Conservation (phyloP, 495 filamentous ascomycete species). For the Rostrohypoxylon terebratum region DNA sequence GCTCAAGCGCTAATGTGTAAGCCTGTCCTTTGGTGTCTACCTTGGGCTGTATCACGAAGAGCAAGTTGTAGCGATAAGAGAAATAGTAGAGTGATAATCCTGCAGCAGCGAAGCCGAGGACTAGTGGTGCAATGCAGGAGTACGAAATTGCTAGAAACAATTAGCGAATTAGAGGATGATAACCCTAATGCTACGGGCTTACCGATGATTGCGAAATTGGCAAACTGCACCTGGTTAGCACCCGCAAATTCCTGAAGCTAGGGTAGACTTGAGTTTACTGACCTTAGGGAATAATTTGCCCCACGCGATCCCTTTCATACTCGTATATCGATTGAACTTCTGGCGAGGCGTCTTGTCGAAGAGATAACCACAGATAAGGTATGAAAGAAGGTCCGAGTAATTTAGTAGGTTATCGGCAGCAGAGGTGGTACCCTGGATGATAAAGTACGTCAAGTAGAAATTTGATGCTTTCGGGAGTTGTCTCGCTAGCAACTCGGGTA, state of each 20-base stretch:
- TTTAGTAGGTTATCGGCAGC: constrained; percentile 70
- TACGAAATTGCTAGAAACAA: constrained; percentile 74
- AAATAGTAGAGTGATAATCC: constrained; percentile 84
- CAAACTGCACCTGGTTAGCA: constrained; percentile 60
- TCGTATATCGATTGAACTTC: constrained; percentile 79
- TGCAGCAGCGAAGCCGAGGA: constrained; percentile 82
- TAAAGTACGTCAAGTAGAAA: constrained; percentile 91
- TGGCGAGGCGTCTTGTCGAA: constrained; percentile 74
- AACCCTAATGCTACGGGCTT: constrained; percentile 15
- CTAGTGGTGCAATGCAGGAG: constrained; percentile 88
- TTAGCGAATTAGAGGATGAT: constrained; percentile 12
- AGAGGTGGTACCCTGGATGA: constrained; percentile 83
- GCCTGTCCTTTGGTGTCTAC: constrained; percentile 87
- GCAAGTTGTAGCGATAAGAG: constrained; percentile 86
- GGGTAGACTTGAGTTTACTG: constrained; percentile 71
- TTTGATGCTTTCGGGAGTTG: constrained; percentile 85
- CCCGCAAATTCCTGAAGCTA: constrained; percentile 64
- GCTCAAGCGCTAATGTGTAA: constrained; percentile 83
- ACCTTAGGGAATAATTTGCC: constrained; percentile 67
- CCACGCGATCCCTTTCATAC: constrained; percentile 63
- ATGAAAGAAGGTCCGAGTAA: constrained; percentile 58
- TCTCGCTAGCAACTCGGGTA: constrained; percentile 71
- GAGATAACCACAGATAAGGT: constrained; percentile 74
- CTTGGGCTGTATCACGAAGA: constrained; percentile 80
- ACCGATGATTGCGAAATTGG: constrained; percentile 80